phyloP scores from a whole-genome alignment of 306 rosid species.

The Pachyrhizus erosus region DNA sequence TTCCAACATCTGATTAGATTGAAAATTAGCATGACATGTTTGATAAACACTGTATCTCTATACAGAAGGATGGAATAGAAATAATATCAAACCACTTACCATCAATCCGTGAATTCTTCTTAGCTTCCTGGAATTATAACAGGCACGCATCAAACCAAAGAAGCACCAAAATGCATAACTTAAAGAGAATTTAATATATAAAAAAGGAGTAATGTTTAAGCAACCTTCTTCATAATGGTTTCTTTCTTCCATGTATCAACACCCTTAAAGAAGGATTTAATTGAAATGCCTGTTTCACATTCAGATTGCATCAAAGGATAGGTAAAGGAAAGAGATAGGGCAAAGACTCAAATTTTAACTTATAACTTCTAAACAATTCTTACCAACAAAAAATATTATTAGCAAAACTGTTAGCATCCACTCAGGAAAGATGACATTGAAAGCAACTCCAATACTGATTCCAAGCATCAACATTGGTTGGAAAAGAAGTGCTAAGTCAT shows the following conservation, averaged over 20 bases:
- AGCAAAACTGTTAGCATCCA: slow-evolving; percentile 79
- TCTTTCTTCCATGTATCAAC: slow-evolving; percentile 79
- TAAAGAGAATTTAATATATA: not conserved
- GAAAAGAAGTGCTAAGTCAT: slow-evolving; percentile 75
- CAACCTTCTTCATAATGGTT: slow-evolving; percentile 65
- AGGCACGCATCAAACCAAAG: slow-evolving; percentile 11
- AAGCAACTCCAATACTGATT: slow-evolving; percentile 80
- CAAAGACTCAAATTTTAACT: not conserved
- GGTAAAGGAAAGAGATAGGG: not conserved
- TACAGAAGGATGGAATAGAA: not conserved
- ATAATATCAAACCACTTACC: slow-evolving; percentile 26
- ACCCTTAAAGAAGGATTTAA: slow-evolving; percentile 71
- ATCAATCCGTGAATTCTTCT: slow-evolving; percentile 36
- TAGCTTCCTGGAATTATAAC: slow-evolving; percentile 64
- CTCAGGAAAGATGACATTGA: slow-evolving; percentile 75
- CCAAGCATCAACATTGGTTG: slow-evolving; percentile 89
- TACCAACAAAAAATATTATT: slow-evolving; percentile 67
- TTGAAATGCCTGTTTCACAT: slow-evolving; percentile 47
- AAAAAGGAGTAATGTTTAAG: not conserved
- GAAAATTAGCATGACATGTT: slow-evolving; percentile 13
- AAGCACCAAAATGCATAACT: not conserved
- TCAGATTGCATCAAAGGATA: slow-evolving; percentile 1
- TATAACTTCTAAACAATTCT: not conserved
- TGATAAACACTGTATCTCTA: not conserved
- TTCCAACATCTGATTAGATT: slow-evolving; percentile 29